Percentiles rank a stretch among this genome's conserved stretches.
These are phyloP conservation scores for California macrophylla DNA, from an alignment of 441 rosid genomes.

Conservation along the genomic window DNA sequence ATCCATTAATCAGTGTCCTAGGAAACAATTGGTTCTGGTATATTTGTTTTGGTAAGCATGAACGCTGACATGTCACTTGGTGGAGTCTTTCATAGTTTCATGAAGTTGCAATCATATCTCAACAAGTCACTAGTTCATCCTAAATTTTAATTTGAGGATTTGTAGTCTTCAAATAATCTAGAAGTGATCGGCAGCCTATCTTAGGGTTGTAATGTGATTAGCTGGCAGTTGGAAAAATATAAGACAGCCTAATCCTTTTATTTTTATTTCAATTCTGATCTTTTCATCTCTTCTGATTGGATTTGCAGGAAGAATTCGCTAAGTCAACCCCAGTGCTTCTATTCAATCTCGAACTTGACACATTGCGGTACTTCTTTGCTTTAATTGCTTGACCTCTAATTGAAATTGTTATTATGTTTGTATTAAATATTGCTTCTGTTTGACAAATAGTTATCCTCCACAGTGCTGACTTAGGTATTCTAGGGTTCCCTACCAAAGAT, in stretches of 20 bases:
- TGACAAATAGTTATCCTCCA: conserved; percentile 19
- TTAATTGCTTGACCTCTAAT: conserved; percentile 5
- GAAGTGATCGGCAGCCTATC: background rate
- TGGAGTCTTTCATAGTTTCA: no score
- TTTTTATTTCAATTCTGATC: conserved; percentile 9
- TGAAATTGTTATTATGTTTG: conserved; percentile 6
- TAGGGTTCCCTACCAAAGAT: conserved; percentile 88
- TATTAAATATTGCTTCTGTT: conserved; percentile 12
- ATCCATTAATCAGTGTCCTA: background rate
- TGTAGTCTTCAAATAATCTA: background rate
- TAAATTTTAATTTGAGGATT: background rate
- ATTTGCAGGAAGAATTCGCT: conserved; percentile 67
- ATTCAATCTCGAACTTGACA: conserved; percentile 89
- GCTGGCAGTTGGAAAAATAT: background rate
- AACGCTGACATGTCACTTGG: no score
- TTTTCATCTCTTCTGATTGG: conserved; percentile 4
- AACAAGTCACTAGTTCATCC: no score
- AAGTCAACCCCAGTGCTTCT: conserved; percentile 67
- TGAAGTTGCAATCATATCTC: no score
- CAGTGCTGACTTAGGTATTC: conserved; percentile 87
- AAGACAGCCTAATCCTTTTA: background rate
- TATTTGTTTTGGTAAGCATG: background rate
- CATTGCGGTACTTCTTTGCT: conserved; percentile 51
- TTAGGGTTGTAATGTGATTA: no score
- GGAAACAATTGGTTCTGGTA: background rate